phyloP scores from a whole-genome alignment of 2,329 filamentous ascomycete genomes.

The Emmonsiellopsis sp. region DNA sequence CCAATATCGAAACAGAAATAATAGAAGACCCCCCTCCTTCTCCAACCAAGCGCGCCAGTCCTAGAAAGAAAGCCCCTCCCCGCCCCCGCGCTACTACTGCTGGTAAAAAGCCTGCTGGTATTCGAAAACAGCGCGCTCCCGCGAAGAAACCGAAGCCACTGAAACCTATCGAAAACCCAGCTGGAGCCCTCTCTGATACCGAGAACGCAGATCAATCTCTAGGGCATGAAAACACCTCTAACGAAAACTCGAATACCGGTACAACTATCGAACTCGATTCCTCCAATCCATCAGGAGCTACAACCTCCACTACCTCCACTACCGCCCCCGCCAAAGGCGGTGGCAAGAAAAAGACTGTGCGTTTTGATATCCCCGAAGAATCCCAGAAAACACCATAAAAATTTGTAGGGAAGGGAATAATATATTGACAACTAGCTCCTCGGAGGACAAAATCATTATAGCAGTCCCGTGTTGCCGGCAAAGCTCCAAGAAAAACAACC shows the following conservation, averaged over 20 bases:
- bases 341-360: conserved; percentile 6
- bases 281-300: too few relatives aligned
- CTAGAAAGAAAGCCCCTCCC: not conserved
- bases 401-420: not conserved
- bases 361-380: conserved; percentile 6
- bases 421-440: not conserved
- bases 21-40: not conserved
- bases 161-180: too few relatives aligned
- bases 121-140: not conserved
- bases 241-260: too few relatives aligned
- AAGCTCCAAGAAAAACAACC: not conserved
- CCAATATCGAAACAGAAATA: not conserved
- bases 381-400: not conserved
- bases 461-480: not conserved
- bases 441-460: not conserved
- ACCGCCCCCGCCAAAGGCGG: not conserved
- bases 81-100: not conserved
- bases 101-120: not conserved
- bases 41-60: not conserved
- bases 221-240: too few relatives aligned
- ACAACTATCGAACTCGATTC: too few relatives aligned
- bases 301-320: too few relatives aligned
- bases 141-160: not conserved
- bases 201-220: too few relatives aligned
- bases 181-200: too few relatives aligned